phyloP scores from a whole-genome alignment of 352 stramenopile genomes.

The Phytophthora sp. region DNA sequence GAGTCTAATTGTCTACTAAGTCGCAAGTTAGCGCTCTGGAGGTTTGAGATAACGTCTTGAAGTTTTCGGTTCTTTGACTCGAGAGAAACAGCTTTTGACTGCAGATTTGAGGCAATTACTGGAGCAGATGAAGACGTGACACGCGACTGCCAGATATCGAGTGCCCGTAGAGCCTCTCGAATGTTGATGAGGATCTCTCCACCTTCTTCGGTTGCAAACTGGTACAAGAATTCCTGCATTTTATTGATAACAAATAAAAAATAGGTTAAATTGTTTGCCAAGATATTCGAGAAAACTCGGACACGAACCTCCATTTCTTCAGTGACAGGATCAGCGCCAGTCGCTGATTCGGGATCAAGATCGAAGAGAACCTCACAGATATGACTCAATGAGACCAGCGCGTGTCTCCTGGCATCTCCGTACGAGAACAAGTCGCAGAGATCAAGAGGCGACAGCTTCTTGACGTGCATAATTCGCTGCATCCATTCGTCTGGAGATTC shows the following conservation, averaged over 20 bases:
- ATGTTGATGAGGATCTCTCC: conserved; percentile 61
- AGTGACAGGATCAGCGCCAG: conserved; percentile 50
- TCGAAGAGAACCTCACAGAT: conserved; percentile 67
- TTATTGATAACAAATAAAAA: conserved; percentile 8
- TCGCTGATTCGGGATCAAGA: conserved; percentile 36
- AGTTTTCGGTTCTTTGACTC: conserved; percentile 60
- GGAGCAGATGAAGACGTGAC: neutral
- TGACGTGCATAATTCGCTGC: conserved; percentile 49
- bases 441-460: conserved; percentile 58
- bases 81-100: conserved; percentile 29
- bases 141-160: conserved; percentile 61
- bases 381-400: conserved; percentile 48
- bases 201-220: conserved; percentile 46
- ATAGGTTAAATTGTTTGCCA: neutral
- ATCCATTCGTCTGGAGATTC: conserved; percentile 62
- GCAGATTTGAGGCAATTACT: conserved; percentile 13
- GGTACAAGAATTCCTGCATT: conserved; percentile 54
- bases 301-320: conserved; percentile 55
- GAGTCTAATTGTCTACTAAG: conserved; percentile 48
- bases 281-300: neutral
- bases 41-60: conserved; percentile 40
- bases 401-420: conserved; percentile 46
- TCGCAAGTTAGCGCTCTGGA: conserved; percentile 51
- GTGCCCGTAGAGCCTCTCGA: conserved; percentile 54
- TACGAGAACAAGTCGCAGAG: conserved; percentile 63